Evolutionary conservation across 2,329 filamentous ascomycete genomes (phyloP).

Genomic region (Talaromyces amestolkiae): DNA sequence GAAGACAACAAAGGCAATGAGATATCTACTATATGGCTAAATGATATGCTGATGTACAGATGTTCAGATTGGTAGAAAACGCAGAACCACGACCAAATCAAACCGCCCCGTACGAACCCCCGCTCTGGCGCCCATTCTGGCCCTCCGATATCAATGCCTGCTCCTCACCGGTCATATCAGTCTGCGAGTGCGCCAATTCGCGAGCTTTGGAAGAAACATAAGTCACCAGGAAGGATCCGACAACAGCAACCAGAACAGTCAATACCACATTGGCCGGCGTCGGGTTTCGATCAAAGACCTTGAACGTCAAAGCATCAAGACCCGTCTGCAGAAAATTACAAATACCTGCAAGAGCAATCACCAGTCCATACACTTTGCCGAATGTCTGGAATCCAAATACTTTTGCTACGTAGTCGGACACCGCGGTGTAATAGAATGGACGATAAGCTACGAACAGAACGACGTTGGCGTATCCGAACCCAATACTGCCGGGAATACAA

Average conservation of each 20-base stretch:
- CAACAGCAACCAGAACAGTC: constrained; percentile 57
- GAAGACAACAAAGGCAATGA: background rate
- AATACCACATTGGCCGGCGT: constrained; percentile 73
- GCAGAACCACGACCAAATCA: background rate
- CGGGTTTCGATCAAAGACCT: constrained; percentile 68
- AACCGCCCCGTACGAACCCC: constrained; percentile 9
- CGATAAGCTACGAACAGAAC: constrained; percentile 78
- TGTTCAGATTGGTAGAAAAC: background rate
- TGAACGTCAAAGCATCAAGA: constrained; percentile 74
- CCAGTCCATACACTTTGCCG: constrained; percentile 87
- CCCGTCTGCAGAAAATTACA: constrained; percentile 81
- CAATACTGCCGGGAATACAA: constrained; percentile 66
- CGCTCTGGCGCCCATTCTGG: constrained; percentile 6
- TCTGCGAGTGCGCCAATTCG: background rate
- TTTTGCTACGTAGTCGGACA: constrained; percentile 85
- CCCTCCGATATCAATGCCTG: constrained; percentile 11
- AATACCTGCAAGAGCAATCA: constrained; percentile 80
- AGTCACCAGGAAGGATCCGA: constrained; percentile 64
- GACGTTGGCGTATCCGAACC: constrained; percentile 70
- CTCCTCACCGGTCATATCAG: constrained; percentile 11
- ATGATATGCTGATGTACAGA: background rate
- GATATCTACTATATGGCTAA: background rate
- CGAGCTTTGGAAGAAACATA: constrained; percentile 55
- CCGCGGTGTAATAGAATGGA: constrained; percentile 83
- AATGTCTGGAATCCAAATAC: constrained; percentile 91